phyloP scores from a whole-genome alignment of 345 rosid genomes.

The Acer saccharum region DNA sequence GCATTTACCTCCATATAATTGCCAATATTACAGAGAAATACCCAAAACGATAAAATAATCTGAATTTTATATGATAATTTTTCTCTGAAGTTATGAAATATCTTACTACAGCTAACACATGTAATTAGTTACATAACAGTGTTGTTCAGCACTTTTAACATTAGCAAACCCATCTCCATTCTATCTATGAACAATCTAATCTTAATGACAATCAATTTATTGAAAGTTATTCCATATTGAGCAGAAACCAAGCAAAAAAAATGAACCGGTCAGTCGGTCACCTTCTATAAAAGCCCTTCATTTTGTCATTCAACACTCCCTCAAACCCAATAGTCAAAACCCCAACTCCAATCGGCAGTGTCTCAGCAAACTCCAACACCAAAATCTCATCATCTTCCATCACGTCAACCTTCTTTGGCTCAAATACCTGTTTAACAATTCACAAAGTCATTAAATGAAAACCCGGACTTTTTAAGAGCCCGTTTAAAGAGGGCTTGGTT shows the following conservation, averaged over 20 bases:
- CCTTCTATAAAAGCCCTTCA: conserved; percentile 97
- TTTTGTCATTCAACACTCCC: conserved; percentile 76
- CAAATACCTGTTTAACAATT: conserved; percentile 42
- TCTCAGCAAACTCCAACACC: conserved; percentile 69
- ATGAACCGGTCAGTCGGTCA: conserved; percentile 16
- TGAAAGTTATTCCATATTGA: neutral
- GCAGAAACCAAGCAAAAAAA: neutral
- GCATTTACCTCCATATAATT: neutral
- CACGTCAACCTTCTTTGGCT: conserved; percentile 52
- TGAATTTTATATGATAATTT: neutral
- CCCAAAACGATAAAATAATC: neutral
- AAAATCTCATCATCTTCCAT: conserved; percentile 74
- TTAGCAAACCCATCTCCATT: neutral
- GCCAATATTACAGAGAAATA: neutral
- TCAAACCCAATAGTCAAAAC: conserved; percentile 57
- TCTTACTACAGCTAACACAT: neutral
- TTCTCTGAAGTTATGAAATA: neutral
- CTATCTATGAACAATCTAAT: neutral
- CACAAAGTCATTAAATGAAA: neutral
- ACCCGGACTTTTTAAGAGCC: neutral
- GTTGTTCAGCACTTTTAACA: neutral
- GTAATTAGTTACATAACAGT: neutral
- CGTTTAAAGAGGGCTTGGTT: no score
- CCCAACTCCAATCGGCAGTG: conserved; percentile 74
- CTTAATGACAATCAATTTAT: neutral